Conservation (phyloP, 2,329 filamentous ascomycete genomes). For the Hymenotorrendiella dingleyae region DNA sequence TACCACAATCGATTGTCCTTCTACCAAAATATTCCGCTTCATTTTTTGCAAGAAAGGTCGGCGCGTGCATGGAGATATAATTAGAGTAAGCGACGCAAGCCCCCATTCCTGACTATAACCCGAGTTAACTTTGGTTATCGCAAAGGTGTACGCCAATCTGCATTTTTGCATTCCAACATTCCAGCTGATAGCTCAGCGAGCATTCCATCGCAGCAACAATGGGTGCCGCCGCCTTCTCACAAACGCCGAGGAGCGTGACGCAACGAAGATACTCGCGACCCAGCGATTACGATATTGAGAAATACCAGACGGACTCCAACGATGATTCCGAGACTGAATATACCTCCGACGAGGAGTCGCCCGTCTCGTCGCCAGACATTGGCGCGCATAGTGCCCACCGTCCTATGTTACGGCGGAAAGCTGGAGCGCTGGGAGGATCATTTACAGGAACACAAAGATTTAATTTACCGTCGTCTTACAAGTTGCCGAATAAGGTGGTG, state of each 20-base stretch:
- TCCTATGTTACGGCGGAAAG: slow-evolving; percentile 27
- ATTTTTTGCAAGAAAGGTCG: too few relatives aligned
- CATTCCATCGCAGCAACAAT: slow-evolving; percentile 35
- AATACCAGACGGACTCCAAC: slow-evolving; percentile 39
- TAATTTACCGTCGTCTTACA: slow-evolving; percentile 13
- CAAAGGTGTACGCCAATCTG: too few relatives aligned
- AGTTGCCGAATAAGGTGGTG: slow-evolving; percentile 64
- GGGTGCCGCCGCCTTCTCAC: slow-evolving; percentile 41
- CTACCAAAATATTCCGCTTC: too few relatives aligned
- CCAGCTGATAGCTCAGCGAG: slow-evolving; percentile 1
- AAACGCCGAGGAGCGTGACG: slow-evolving; percentile 36
- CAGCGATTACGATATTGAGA: slow-evolving; percentile 25
- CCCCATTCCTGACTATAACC: too few relatives aligned
- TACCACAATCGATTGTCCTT: too few relatives aligned
- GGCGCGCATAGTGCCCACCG: slow-evolving; percentile 26
- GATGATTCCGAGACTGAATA: slow-evolving; percentile 35
- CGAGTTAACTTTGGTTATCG: too few relatives aligned
- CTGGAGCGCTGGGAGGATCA: too few relatives aligned
- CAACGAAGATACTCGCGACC: slow-evolving; percentile 24
- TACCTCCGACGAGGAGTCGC: slow-evolving; percentile 27
- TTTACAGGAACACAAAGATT: slow-evolving; percentile 15
- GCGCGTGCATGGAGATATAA: too few relatives aligned
- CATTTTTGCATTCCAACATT: slow-evolving; percentile 1
- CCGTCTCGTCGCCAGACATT: slow-evolving; percentile 26
- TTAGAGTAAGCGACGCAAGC: too few relatives aligned